Percentiles rank a stretch among this genome's conserved stretches.
phyloP scores from a whole-genome alignment of 176 grass and related monocot genomes.

The Carex myosuroides region DNA sequence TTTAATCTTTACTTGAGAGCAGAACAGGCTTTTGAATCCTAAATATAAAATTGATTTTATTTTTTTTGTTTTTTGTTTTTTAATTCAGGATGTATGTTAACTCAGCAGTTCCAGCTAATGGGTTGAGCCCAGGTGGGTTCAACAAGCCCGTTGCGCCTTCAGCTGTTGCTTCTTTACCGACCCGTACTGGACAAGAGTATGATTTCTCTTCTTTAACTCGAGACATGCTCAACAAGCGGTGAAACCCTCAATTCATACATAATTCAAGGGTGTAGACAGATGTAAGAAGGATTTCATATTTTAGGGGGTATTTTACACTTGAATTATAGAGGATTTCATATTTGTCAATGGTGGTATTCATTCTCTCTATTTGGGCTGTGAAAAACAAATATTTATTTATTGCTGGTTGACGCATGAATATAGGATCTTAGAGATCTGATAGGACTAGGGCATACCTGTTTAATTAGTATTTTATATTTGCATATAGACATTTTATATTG shows the following conservation, averaged over 20 bases:
- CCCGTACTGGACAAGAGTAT: slow-evolving; percentile 59
- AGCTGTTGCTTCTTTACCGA: slow-evolving; percentile 37
- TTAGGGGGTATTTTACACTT: neutral
- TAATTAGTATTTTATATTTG: neutral
- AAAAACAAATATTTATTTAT: slow-evolving; percentile 10
- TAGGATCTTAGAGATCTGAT: slow-evolving; percentile 2
- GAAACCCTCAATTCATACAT: slow-evolving; percentile 13
- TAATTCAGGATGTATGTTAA: slow-evolving; percentile 36
- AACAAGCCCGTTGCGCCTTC: slow-evolving; percentile 32
- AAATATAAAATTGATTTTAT: neutral
- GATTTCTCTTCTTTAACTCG: slow-evolving; percentile 96
- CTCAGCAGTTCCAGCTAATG: slow-evolving; percentile 38
- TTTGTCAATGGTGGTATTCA: neutral
- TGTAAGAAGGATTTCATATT: neutral
- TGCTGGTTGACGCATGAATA: slow-evolving; percentile 2
- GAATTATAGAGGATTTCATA: slow-evolving; percentile 11
- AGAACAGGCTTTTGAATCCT: neutral
- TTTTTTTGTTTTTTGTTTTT: no score
- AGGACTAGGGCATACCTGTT: neutral
- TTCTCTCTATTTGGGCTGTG: neutral
- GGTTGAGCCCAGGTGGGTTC: slow-evolving; percentile 20
- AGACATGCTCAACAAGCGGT: slow-evolving; percentile 71
- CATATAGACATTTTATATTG: neutral
- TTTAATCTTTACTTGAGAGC: neutral
- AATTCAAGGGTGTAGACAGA: neutral